Conservation (phyloP, 805 yeast species). For the Torulaspora indica region DNA sequence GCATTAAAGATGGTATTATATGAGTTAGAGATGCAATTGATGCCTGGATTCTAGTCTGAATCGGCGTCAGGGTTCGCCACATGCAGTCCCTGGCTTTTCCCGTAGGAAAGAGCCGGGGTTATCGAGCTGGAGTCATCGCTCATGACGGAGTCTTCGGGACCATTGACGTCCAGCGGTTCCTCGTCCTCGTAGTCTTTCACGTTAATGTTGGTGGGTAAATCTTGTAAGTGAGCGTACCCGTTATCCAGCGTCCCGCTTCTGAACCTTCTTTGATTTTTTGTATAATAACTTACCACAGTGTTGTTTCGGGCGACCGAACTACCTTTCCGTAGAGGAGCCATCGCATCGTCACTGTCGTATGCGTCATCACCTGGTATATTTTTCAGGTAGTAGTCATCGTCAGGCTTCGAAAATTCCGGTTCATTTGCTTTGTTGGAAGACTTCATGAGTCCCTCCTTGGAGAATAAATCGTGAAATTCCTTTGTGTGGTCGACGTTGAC, state of each 20-base stretch:
- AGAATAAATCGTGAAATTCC: constrained; percentile 33
- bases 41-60: constrained; percentile 15
- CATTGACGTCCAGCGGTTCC: constrained; percentile 2
- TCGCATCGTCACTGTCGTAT: constrained; percentile 34
- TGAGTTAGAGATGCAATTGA: background rate
- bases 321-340: constrained; percentile 33
- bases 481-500: constrained; percentile 31
- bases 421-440: constrained; percentile 1
- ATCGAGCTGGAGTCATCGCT: constrained; percentile 12
- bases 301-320: constrained; percentile 24
- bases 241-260: constrained; percentile 29
- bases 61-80: constrained; percentile 34
- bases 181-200: constrained; percentile 18
- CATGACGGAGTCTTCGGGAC: constrained; percentile 1
- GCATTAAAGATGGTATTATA: background rate
- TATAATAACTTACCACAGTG: constrained; percentile 34
- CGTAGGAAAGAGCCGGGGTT: constrained; percentile 13
- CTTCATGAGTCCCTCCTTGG: constrained; percentile 15
- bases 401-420: constrained; percentile 2
- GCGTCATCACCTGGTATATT: constrained; percentile 39
- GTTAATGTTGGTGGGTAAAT: constrained; percentile 23
- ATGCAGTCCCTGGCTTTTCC: constrained; percentile 18
- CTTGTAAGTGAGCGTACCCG: constrained; percentile 17
- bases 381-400: constrained; percentile 22
- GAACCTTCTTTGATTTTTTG: constrained; percentile 28